Percentiles rank a stretch among this genome's conserved stretches.
These are phyloP conservation scores for Diaporthe australafricana DNA, from an alignment of 2,329 filamentous ascomycete species.

Conservation along the genomic window DNA sequence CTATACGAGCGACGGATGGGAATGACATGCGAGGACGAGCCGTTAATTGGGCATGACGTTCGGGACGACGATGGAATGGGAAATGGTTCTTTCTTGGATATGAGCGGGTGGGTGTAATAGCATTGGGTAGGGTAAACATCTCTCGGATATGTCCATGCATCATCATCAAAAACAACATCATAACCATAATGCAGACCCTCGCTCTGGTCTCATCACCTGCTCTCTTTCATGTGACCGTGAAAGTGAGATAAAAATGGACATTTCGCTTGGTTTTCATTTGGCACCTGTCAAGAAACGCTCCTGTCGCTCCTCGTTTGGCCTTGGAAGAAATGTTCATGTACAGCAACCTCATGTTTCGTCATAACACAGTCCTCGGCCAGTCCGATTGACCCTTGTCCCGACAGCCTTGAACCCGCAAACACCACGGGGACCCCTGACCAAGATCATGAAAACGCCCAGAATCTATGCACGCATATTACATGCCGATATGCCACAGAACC, in stretches of 20 bases:
- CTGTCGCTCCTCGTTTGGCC: conserved; percentile 18
- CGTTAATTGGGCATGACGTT: not conserved
- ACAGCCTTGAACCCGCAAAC: not conserved
- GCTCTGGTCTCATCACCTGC: not conserved
- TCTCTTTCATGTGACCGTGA: not conserved
- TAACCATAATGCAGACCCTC: not conserved
- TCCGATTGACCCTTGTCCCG: conserved; percentile 4
- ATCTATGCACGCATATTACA: conserved; percentile 18
- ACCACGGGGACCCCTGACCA: not conserved
- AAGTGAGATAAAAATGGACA: not conserved
- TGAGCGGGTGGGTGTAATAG: conserved; percentile 19
- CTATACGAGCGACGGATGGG: not conserved
- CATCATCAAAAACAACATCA: not conserved
- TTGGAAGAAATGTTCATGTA: not conserved
- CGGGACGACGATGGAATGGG: conserved; percentile 10
- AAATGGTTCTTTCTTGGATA: conserved; percentile 10
- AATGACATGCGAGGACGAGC: conserved; percentile 8
- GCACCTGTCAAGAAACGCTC: not conserved
- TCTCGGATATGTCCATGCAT: conserved; percentile 16
- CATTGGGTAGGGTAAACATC: conserved; percentile 23
- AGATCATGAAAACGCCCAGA: not conserved
- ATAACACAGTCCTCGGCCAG: conserved; percentile 2
- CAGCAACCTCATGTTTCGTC: conserved; percentile 13
- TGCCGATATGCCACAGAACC: conserved; percentile 12
- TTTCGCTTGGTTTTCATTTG: conserved; percentile 13